These are phyloP conservation scores for Fusarium irregulare DNA, from an alignment of 2,329 filamentous ascomycete species.

Conservation along the genomic window DNA sequence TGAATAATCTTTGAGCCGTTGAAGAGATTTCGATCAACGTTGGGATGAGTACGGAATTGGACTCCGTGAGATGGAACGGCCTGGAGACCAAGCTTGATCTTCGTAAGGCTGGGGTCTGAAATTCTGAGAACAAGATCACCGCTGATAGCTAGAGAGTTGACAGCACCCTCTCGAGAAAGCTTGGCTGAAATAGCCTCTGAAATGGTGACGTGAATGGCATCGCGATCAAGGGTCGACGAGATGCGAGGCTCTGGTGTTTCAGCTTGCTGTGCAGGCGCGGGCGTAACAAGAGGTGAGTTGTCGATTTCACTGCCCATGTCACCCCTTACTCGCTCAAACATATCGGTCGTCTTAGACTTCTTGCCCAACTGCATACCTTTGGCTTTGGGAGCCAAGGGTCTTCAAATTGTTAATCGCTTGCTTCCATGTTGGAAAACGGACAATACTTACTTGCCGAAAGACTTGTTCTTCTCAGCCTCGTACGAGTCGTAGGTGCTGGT, in stretches of 20 bases:
- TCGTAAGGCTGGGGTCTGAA: conserved; percentile 86
- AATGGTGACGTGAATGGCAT: conserved; percentile 88
- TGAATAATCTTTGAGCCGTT: conserved; percentile 86
- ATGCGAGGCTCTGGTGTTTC: conserved; percentile 65
- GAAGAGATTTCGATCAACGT: conserved; percentile 92
- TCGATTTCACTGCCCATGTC: conserved; percentile 91
- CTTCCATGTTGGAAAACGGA: background rate
- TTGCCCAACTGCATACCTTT: conserved; percentile 99
- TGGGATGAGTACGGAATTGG: conserved; percentile 95
- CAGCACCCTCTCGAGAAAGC: conserved; percentile 85
- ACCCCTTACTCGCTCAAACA: conserved; percentile 94
- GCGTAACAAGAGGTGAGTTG: conserved; percentile 76
- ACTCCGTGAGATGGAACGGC: conserved; percentile 83
- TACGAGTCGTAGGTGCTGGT: conserved; percentile 92
- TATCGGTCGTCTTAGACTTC: conserved; percentile 97
- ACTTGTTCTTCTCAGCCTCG: conserved; percentile 97
- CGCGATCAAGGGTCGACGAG: conserved; percentile 78
- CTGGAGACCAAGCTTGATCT: conserved; percentile 85
- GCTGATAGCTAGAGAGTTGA: conserved; percentile 89
- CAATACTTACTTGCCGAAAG: conserved; percentile 75
- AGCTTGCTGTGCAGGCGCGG: conserved; percentile 62
- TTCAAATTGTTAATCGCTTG: conserved; percentile 45
- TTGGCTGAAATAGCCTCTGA: conserved; percentile 92
- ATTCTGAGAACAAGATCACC: conserved; percentile 94
- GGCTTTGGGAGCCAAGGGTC: conserved; percentile 77